Percentiles rank a stretch among this genome's conserved stretches.
Conservation (phyloP, 2,329 filamentous ascomycete genomes). For the Phialophora macrospora region DNA sequence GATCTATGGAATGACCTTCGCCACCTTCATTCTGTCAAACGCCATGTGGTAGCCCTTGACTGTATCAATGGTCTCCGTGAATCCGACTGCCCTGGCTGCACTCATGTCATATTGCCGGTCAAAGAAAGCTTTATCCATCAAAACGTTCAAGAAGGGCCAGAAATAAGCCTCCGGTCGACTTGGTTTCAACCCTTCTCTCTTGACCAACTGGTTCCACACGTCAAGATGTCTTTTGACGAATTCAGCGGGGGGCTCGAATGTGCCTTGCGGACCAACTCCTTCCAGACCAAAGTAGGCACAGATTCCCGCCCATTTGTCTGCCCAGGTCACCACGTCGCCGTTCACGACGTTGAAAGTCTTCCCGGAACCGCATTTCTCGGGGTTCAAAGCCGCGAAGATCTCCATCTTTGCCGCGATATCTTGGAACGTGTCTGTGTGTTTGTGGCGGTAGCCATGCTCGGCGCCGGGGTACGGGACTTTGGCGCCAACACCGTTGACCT, state of each 20-base stretch:
- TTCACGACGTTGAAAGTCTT: constrained; percentile 43
- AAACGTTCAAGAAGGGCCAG: constrained; percentile 33
- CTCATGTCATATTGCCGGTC: constrained; percentile 40
- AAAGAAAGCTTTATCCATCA: constrained; percentile 39
- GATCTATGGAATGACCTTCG: constrained; percentile 32
- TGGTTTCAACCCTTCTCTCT: constrained; percentile 31
- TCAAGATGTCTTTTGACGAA: constrained; percentile 35
- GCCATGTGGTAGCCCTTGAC: constrained; percentile 37
- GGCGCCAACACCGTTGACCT: constrained; percentile 38
- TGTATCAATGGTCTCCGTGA: constrained; percentile 36
- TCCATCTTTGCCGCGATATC: constrained; percentile 40
- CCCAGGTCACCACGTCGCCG: constrained; percentile 38
- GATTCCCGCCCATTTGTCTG: constrained; percentile 41
- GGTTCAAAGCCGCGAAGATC: constrained; percentile 42
- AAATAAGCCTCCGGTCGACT: constrained; percentile 34
- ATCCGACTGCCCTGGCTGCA: constrained; percentile 35
- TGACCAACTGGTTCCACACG: constrained; percentile 33
- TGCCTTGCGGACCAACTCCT: constrained; percentile 37
- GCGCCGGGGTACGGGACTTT: constrained; percentile 41
- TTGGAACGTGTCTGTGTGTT: constrained; percentile 42
- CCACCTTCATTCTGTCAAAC: constrained; percentile 41
- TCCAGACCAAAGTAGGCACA: constrained; percentile 43
- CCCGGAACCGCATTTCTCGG: constrained; percentile 37
- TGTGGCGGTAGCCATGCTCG: constrained; percentile 35
- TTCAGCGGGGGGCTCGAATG: constrained; percentile 25